A percentile compares a stretch with the other conserved stretches of the same genome.
Conservation (phyloP, 257 asterid genomes). For the Cinchona pubescens region DNA sequence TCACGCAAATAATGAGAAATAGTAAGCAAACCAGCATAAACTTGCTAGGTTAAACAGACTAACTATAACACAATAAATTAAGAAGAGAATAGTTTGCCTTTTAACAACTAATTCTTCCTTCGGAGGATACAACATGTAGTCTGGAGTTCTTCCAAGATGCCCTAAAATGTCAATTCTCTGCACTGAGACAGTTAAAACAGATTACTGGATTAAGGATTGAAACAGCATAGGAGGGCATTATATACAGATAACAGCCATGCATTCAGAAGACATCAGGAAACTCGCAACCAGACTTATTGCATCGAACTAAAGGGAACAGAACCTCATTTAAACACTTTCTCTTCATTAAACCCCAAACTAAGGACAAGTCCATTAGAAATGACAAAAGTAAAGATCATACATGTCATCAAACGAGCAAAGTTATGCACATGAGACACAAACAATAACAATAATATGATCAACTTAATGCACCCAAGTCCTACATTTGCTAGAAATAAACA, state of each 20-base stretch:
- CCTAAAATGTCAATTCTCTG: conserved; percentile 30
- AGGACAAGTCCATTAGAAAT: not conserved
- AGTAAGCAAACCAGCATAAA: not conserved
- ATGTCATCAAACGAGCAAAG: not conserved
- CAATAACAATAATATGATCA: not conserved
- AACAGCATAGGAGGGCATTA: not conserved
- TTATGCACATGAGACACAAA: not conserved
- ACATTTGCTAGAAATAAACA: not conserved
- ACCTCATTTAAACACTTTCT: not conserved
- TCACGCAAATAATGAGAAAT: not conserved
- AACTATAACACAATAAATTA: not conserved
- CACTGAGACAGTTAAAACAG: conserved; percentile 37
- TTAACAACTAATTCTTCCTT: conserved; percentile 63
- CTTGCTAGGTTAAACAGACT: not conserved
- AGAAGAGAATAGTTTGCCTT: conserved; percentile 46
- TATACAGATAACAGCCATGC: not conserved
- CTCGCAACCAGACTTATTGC: too few relatives aligned
- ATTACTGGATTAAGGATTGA: not conserved
- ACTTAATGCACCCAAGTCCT: not conserved
- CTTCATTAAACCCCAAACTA: not conserved
- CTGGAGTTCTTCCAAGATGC: conserved; percentile 42
- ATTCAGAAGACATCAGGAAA: not conserved
- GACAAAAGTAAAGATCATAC: not conserved
- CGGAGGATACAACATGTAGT: conserved; percentile 47
- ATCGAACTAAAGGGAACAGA: not conserved